Base-by-base conservation (phyloP, 78 protist species). In the Pigoraptor vietnamica region DNA sequence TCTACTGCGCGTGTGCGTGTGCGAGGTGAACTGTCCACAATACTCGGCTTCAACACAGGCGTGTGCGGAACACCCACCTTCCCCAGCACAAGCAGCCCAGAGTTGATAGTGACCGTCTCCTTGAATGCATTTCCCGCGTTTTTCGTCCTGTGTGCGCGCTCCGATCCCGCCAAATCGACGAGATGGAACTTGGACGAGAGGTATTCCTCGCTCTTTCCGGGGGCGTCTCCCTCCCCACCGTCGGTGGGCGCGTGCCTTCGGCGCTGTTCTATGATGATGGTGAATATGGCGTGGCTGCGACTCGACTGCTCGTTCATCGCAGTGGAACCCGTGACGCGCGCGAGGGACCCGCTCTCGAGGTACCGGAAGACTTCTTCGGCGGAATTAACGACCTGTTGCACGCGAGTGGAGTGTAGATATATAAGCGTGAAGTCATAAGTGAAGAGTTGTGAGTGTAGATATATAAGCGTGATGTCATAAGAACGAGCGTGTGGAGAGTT, bases 261-360 rank as follows among this genome's bases (percentile, higher is more conserved):
- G 19, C 19, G 79, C 32, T 48, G 79, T 48, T 19, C 32, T 48
- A 94, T 82, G 67, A 24, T 23, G 37, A 92, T 48, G 24, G 93
- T 90, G 91, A 93, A 92, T 81, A 95, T 67, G 37, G 87, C 36
- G 91, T 95, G 96, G 1, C 92, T 86, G 40, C 96, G 92, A 24
- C 81, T 35, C 24, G 84, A 36, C 56, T 91, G 91, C 9, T 67
- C 14, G 89, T 93, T 93, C 93, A 93, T 92, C 38, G n/a, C 2
- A 0, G 94, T 92, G 25, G 82, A 25, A 0, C 56, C 94, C 33
- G 86, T 90, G 36, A 10, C 14, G 2, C 94, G 92, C 81, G 55
- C 67, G 38, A 35, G 37, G 24, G 35, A 48, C 48, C 97, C 96
- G 2, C 84, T 34, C 2, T 93, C 87, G n/a, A 94, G 88, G 14